These are phyloP conservation scores for Ogataea zsoltii DNA, from an alignment of 805 yeast genomes.

Conservation along the genomic window DNA sequence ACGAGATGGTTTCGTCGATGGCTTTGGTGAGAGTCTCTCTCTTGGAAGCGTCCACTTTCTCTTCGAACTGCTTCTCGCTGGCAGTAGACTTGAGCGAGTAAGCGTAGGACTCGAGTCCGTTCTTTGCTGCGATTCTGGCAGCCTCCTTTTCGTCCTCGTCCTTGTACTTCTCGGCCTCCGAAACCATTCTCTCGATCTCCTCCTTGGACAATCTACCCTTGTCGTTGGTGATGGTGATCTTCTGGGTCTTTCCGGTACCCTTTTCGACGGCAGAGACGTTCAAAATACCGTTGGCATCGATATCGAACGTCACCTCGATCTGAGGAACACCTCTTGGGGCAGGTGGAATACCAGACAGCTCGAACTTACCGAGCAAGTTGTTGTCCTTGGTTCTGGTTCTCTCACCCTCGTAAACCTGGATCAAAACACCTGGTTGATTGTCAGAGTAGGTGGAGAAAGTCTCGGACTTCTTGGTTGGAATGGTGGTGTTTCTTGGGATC, in stretches of 20 bases:
- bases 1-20: slow-evolving; percentile 79
- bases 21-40: slow-evolving; percentile 69
- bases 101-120: slow-evolving; percentile 92
- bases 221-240: slow-evolving; percentile 97
- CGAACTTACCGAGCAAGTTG: slow-evolving; percentile 96
- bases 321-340: slow-evolving; percentile 99
- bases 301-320: slow-evolving; percentile 95
- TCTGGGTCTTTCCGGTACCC: slow-evolving; percentile 97
- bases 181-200: slow-evolving; percentile 96
- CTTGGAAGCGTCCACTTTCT: slow-evolving; percentile 57
- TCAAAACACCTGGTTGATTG: slow-evolving; percentile 98
- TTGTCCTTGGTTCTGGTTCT: slow-evolving; percentile 94
- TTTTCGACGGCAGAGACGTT: slow-evolving; percentile 96
- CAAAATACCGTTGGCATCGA: slow-evolving; percentile 96
- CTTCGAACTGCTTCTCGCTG: slow-evolving; percentile 72
- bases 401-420: slow-evolving; percentile 98
- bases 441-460: slow-evolving; percentile 96
- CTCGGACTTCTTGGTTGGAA: slow-evolving; percentile 97
- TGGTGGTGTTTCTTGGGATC: slow-evolving; percentile 97
- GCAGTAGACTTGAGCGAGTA: slow-evolving; percentile 87
- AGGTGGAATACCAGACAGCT: slow-evolving; percentile 94
- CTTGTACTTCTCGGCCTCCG: slow-evolving; percentile 96
- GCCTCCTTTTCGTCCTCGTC: slow-evolving; percentile 97
- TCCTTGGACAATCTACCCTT: slow-evolving; percentile 98
- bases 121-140: slow-evolving; percentile 88